Evolutionary conservation across 2,329 filamentous ascomycete genomes (phyloP), one percentile per base, ranked within the genome.

Genomic region (Sporothrix pallida): DNA sequence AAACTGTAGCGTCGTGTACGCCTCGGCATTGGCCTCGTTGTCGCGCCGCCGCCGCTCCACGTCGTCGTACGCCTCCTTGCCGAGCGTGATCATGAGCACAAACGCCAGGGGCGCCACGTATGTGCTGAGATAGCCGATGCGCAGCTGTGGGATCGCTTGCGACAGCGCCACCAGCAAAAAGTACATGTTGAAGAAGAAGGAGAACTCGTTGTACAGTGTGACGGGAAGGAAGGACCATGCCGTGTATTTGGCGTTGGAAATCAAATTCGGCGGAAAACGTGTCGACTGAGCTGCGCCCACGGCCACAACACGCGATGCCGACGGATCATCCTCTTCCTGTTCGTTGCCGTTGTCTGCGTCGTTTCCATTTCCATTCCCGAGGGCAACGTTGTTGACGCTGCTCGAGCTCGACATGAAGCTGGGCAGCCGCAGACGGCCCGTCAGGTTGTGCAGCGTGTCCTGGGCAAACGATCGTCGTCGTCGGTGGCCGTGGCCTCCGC

Each of bases 101-200:
- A 98, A 98, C 0, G 91, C 94, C 76, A 99, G 83, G 0, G 96
- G 96, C 23, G 93, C 95, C 81, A 98, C 90, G 79, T 99, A 99
- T 1, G 96, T 98, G 44, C 93, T 93, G 75, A 99, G 88, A 81
- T 98, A 98, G 73, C 96, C 96, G 77, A 99, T 98, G 72, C 94
- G 90, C 72, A 99, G 84, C 26, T 93, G 89, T 3, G 94, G 95
- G 79, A 99, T 95, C 60, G 94, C 91, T 83, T 99, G 96, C 52
- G 95, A 98, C 69, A 98, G 83, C 7, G 96, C 97, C 69, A 99
- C 96, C 37, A 98, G 90, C 73, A 99, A 86, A 81, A 99, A 99
- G 81, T 99, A 99, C 86, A 98, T 93, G 87, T 99, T 99, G 87
- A 99, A 97, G 84, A 99, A 99, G 85, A 98, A 99, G 74, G 95